phyloP scores from a whole-genome alignment of 495 filamentous ascomycete species.

The Aspergillus mulundensis region DNA sequence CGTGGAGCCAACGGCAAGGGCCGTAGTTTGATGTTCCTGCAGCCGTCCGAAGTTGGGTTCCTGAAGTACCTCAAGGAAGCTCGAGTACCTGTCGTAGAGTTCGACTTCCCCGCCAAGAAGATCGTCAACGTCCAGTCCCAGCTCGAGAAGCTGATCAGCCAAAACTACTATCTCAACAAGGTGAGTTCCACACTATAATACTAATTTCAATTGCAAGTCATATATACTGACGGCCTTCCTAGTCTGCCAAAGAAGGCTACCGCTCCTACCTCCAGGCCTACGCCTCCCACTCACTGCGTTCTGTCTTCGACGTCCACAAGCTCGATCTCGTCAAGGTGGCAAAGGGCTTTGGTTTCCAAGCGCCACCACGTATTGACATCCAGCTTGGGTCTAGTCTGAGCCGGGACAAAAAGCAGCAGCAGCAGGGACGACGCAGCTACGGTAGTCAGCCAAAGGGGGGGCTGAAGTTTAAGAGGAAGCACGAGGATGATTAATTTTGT shows the following conservation, averaged over 20 bases:
- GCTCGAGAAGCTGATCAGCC: constrained; percentile 82
- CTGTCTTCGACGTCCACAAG: constrained; percentile 90
- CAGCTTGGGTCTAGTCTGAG: constrained; percentile 81
- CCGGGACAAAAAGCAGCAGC: constrained; percentile 75
- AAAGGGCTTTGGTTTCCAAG: constrained; percentile 85
- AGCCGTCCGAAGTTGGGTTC: constrained; percentile 90
- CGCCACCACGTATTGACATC: constrained; percentile 89
- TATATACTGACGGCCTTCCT: too few relatives aligned
- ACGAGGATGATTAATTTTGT: constrained; percentile 14
- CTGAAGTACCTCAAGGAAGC: constrained; percentile 88
- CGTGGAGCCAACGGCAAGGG: constrained; percentile 81
- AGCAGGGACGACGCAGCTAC: constrained; percentile 71
- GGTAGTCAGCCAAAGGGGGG: constrained; percentile 62
- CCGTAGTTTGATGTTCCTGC: constrained; percentile 81
- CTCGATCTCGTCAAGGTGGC: constrained; percentile 91
- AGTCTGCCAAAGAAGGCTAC: constrained; percentile 67
- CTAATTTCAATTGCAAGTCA: too few relatives aligned
- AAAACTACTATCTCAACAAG: constrained; percentile 97
- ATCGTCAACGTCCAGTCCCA: constrained; percentile 93
- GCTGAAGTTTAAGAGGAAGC: constrained; percentile 43
- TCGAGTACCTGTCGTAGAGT: constrained; percentile 89
- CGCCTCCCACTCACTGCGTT: constrained; percentile 81
- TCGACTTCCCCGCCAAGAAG: constrained; percentile 89
- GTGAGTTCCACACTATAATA: constrained; percentile 26
- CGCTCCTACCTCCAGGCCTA: constrained; percentile 92